A percentile compares a stretch with the other conserved stretches of the same genome.
phyloP scores from a whole-genome alignment of 78 protist genomes.

The Pirum gemmata region DNA sequence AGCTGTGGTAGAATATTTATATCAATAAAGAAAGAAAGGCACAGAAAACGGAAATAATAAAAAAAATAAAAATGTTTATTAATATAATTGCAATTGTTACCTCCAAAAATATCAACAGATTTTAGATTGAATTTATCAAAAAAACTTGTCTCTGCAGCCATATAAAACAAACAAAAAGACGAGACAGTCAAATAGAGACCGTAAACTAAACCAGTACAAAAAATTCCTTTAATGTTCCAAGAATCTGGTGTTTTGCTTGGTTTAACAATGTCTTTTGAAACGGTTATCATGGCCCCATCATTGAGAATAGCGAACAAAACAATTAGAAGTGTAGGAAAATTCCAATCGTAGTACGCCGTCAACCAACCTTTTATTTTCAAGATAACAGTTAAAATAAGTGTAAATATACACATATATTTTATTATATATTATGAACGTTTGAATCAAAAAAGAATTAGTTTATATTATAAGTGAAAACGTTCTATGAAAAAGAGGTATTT shows the following conservation, averaged over 20 bases:
- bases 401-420: no score
- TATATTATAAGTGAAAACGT: no score
- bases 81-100: no score
- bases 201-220: conserved; percentile 50
- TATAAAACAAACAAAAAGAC: conserved; percentile 58
- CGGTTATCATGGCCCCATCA: conserved; percentile 73
- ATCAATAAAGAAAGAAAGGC: neutral
- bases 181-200: conserved; percentile 64
- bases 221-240: conserved; percentile 53
- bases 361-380: no score
- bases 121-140: conserved; percentile 21
- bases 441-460: no score
- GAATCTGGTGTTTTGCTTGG: conserved; percentile 62
- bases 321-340: conserved; percentile 70
- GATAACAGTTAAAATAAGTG: no score
- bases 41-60: neutral
- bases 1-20: conserved; percentile 37
- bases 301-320: conserved; percentile 71
- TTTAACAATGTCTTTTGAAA: conserved; percentile 67
- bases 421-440: no score
- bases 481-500: no score
- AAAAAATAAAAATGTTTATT: no score
- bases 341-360: conserved; percentile 41
- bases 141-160: conserved; percentile 48
- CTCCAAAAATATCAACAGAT: no score